Evolutionary conservation across 2,329 filamentous ascomycete species (phyloP), one percentile per base, ranked within the genome.

Genomic region (Beauveria caledonica): DNA sequence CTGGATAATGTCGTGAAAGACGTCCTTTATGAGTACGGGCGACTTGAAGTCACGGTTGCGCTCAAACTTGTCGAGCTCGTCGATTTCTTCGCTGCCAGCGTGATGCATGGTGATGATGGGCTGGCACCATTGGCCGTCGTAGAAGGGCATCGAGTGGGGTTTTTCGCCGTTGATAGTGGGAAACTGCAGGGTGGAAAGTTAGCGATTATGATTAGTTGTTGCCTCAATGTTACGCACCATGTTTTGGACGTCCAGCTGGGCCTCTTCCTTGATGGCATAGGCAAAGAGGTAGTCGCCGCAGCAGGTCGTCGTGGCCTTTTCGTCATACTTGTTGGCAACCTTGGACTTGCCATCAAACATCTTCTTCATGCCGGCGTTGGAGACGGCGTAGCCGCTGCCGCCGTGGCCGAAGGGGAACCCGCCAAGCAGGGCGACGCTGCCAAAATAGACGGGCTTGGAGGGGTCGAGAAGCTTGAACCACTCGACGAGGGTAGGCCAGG

Each of bases 81-180:
- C 77, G 4, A 82, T 71, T 58, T 84, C 82, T 60, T 81, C 74
- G 63, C 75, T 73, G 21, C 73, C 73, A 63, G 81, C 73, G 67
- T 83, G 80, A 66, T 83, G 80, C 80, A 84, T 82, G 5, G 81
- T 83, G 2, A 78, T 73, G 49, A 83, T 73, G 9, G 81, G 78
- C 54, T 82, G 78, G 67, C 81, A 84, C 80, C 81, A 84, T 63
- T 80, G 73, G n/a, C 69, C 70, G 1, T 69, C 64, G 42, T 73
- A 72, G 62, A 75, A 83, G 1, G 76, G 74, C n/a, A 84, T 67
- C 1, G 76, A 81, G 53, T 73, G 70, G 3, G 79, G 80, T 62
- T 82, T 83, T 66, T 84, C 80, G 63, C 79, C 80, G 63, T 84
- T 82, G 64, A 83, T 75, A 49, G 79, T 78, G 1, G 81, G 81